These are phyloP conservation scores for Thelonectria olida DNA, from an alignment of 2,329 filamentous ascomycete genomes.

Conservation along the genomic window DNA sequence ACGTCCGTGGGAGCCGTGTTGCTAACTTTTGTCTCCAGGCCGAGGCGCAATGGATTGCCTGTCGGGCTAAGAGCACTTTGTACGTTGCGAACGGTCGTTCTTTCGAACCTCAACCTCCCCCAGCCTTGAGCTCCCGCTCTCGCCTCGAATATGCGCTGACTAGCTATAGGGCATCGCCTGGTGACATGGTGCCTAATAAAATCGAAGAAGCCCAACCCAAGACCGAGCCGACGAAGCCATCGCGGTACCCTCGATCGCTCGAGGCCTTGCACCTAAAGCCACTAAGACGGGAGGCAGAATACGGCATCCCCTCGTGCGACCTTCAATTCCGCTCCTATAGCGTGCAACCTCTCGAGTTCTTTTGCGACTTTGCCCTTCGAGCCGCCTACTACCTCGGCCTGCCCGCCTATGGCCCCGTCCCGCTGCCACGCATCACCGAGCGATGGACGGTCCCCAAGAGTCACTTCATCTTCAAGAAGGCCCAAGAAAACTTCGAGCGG, in stretches of 20 bases:
- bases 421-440: slow-evolving; percentile 86
- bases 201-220: not conserved
- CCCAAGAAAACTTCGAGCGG: slow-evolving; percentile 96
- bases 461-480: slow-evolving; percentile 97
- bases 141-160: not conserved
- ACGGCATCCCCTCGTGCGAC: slow-evolving; percentile 86
- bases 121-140: not conserved
- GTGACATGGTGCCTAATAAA: slow-evolving; percentile 29
- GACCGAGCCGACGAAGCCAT: slow-evolving; percentile 7
- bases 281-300: slow-evolving; percentile 76
- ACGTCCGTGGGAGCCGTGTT: not conserved
- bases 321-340: slow-evolving; percentile 93
- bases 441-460: slow-evolving; percentile 92
- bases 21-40: slow-evolving; percentile 29
- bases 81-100: slow-evolving; percentile 27
- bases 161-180: slow-evolving; percentile 26
- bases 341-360: slow-evolving; percentile 90
- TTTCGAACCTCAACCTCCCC: not conserved
- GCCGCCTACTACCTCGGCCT: slow-evolving; percentile 94
- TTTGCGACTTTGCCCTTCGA: slow-evolving; percentile 91
- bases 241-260: slow-evolving; percentile 78
- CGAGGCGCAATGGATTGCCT: slow-evolving; percentile 35
- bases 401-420: slow-evolving; percentile 84
- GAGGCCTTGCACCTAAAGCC: slow-evolving; percentile 89
- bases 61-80: slow-evolving; percentile 39